A percentile compares a stretch with the other conserved stretches of the same genome.
phyloP scores from a whole-genome alignment of 306 rosid species.

The Gastrolobium villosum region DNA sequence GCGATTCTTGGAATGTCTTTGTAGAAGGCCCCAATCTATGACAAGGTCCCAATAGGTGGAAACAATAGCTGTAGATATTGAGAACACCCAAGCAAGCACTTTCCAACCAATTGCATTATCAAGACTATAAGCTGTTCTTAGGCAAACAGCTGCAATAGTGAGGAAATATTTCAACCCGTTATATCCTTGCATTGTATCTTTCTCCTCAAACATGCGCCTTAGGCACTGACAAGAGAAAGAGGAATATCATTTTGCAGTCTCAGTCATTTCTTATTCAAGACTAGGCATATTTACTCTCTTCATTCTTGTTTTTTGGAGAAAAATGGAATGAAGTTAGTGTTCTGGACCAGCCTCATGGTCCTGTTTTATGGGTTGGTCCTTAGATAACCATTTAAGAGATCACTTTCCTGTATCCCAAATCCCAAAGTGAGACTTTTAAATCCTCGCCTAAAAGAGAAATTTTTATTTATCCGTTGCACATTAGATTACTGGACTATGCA shows the following conservation, averaged over 20 bases:
- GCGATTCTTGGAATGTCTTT: conserved; percentile 65
- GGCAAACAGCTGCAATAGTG: conserved; percentile 68
- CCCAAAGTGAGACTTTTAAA: too few species aligned
- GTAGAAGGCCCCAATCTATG: conserved; percentile 81
- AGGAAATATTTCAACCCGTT: conserved; percentile 68
- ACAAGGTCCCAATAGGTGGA: conserved; percentile 78
- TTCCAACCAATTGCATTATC: conserved; percentile 50
- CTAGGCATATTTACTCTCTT: neutral
- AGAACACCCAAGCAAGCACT: conserved; percentile 58
- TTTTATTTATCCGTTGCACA: too few species aligned
- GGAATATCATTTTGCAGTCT: conserved; percentile 10
- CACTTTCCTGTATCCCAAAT: too few species aligned
- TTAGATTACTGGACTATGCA: too few species aligned
- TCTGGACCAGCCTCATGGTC: too few species aligned
- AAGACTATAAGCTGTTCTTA: conserved; percentile 61
- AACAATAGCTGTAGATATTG: conserved; percentile 59
- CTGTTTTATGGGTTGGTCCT: too few species aligned
- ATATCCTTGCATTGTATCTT: conserved; percentile 71
- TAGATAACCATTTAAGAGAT: too few species aligned
- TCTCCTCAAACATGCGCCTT: conserved; percentile 69
- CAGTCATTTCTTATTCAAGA: neutral
- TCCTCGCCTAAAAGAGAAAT: too few species aligned
- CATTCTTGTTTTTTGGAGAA: neutral
- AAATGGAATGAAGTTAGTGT: neutral
- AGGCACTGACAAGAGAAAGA: conserved; percentile 47